Conservation (phyloP, 2,329 filamentous ascomycete species). For the Cladorrhinum sp. region DNA sequence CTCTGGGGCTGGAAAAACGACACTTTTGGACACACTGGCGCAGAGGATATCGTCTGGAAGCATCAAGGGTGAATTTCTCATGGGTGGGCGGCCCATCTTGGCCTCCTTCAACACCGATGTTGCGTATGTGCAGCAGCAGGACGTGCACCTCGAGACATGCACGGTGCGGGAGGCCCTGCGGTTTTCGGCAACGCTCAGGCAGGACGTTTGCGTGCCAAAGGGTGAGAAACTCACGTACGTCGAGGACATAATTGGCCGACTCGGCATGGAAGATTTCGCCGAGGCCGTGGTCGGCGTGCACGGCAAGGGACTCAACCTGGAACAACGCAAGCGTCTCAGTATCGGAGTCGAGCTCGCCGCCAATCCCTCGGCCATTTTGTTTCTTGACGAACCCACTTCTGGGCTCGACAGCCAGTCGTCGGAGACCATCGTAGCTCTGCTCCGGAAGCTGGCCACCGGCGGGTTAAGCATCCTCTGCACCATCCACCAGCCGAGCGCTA, state of each 20-base stretch:
- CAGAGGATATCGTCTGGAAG: constrained; percentile 58
- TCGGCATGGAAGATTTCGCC: constrained; percentile 65
- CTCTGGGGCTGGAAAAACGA: constrained; percentile 54
- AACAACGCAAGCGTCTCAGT: constrained; percentile 60
- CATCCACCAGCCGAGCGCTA: constrained; percentile 48
- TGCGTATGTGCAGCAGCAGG: constrained; percentile 85
- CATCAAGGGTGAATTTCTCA: constrained; percentile 60
- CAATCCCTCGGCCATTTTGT: constrained; percentile 56
- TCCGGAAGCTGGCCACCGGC: constrained; percentile 59
- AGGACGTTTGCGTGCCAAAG: constrained; percentile 50
- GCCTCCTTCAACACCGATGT: constrained; percentile 79
- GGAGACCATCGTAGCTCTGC: constrained; percentile 66
- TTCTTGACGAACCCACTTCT: constrained; percentile 72
- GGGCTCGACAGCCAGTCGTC: constrained; percentile 71
- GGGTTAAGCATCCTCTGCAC: constrained; percentile 51
- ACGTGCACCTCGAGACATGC: constrained; percentile 75
- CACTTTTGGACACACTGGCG: constrained; percentile 53
- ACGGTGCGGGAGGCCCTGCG: constrained; percentile 78
- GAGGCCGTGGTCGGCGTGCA: constrained; percentile 63
- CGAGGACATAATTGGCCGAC: constrained; percentile 63
- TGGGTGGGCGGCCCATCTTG: constrained; percentile 44
- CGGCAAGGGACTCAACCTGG: constrained; percentile 57
- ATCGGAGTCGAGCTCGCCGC: constrained; percentile 58
- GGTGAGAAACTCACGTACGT: constrained; percentile 60
- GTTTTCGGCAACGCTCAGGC: constrained; percentile 48